Evolutionary conservation across 805 yeast species (phyloP).

Genomic region (Zygosaccharomyces rouxii): DNA sequence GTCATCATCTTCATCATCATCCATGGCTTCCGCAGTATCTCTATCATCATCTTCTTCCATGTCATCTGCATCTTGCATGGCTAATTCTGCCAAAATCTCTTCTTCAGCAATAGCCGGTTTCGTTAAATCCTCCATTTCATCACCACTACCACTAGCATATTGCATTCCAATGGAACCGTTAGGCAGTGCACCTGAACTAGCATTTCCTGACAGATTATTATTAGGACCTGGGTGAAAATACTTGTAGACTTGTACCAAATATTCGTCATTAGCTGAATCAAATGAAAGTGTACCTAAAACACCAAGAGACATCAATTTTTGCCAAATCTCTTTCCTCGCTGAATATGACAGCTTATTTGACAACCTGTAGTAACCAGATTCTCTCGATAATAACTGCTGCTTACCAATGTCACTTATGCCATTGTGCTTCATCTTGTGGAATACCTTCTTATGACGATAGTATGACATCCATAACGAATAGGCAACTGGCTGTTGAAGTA

Average conservation of each 20-base stretch:
- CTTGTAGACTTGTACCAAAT: conserved; percentile 30
- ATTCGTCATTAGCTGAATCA: conserved; percentile 29
- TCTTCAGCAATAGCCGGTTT: conserved; percentile 10
- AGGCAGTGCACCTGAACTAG: background rate
- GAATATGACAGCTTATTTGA: conserved; percentile 15
- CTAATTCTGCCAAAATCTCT: conserved; percentile 4
- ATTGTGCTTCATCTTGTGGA: conserved; percentile 21
- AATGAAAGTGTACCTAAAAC: conserved; percentile 34
- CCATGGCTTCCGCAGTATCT: conserved; percentile 9
- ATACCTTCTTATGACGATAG: conserved; percentile 25
- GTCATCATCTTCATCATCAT: conserved; percentile 14
- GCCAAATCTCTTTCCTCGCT: conserved; percentile 33
- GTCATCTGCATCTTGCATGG: conserved; percentile 1
- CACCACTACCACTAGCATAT: background rate
- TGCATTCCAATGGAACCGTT: conserved; percentile 1
- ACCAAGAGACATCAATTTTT: conserved; percentile 29
- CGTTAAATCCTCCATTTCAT: conserved; percentile 3
- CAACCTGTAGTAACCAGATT: conserved; percentile 2
- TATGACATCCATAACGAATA: conserved; percentile 28
- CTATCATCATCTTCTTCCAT: conserved; percentile 9
- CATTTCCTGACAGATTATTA: conserved; percentile 1
- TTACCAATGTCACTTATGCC: conserved; percentile 2
- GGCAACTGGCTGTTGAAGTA: conserved; percentile 33
- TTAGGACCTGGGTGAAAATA: conserved; percentile 27
- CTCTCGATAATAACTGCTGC: conserved; percentile 4